A percentile compares a stretch with the other conserved stretches of the same genome.
These are phyloP conservation scores for Nematodospora valgi DNA, from an alignment of 805 yeast genomes.

Conservation along the genomic window DNA sequence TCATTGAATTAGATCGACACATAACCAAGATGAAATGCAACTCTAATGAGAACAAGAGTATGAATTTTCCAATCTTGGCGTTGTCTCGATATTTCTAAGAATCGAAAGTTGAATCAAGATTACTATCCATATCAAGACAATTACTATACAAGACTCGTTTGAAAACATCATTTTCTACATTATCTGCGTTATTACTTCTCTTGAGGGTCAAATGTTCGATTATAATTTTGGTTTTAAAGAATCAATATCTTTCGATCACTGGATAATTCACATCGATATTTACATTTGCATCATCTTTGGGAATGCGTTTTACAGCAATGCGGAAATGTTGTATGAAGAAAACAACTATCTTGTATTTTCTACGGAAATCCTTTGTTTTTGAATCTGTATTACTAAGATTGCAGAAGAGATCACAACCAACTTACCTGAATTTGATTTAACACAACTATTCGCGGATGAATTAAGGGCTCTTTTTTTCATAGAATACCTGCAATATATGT, in stretches of 20 bases:
- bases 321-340: neutral
- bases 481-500: constrained; percentile 63
- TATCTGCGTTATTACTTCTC: neutral
- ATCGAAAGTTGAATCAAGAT: neutral
- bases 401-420: constrained; percentile 2
- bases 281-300: neutral
- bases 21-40: neutral
- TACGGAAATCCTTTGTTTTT: neutral
- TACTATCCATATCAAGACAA: neutral
- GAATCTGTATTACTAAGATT: constrained; percentile 1
- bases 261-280: neutral
- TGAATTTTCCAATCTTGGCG: neutral
- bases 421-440: neutral
- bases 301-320: neutral
- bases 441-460: neutral
- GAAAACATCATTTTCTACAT: neutral
- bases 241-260: neutral
- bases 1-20: neutral
- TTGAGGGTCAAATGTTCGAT: neutral
- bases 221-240: constrained; percentile 2
- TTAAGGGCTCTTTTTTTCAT: constrained; percentile 14
- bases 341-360: neutral
- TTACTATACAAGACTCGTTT: neutral
- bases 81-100: neutral
- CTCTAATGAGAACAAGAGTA: neutral